phyloP scores from a whole-genome alignment of 495 filamentous ascomycete genomes.

The Penicillium bovifimosum region DNA sequence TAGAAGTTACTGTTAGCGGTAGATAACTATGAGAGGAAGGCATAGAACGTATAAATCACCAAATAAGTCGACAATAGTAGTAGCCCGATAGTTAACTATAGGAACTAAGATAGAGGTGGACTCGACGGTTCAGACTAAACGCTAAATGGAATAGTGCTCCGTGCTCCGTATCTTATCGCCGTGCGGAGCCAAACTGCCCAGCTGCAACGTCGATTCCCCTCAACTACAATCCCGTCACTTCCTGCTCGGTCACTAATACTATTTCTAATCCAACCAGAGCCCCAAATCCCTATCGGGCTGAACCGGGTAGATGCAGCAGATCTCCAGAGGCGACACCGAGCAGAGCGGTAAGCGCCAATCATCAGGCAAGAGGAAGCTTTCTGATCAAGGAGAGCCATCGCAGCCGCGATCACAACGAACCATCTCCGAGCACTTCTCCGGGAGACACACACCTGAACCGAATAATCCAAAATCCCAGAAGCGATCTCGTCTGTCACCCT shows the following conservation, averaged over 20 bases:
- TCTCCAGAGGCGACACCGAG: conserved; percentile 38
- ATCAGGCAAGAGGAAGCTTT: conserved; percentile 44
- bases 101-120: too few relatives aligned
- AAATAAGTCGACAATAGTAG: too few relatives aligned
- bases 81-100: too few relatives aligned
- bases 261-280: conserved; percentile 1
- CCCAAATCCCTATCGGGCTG: conserved; percentile 19
- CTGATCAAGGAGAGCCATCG: conserved; percentile 35
- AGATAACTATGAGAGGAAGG: too few relatives aligned
- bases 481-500: conserved; percentile 35
- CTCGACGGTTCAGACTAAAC: too few relatives aligned
- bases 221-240: conserved; percentile 10
- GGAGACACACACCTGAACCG: conserved; percentile 19
- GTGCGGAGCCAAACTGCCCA: conserved; percentile 19
- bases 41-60: too few relatives aligned
- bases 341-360: conserved; percentile 47
- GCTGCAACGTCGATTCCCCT: conserved; percentile 24
- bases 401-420: conserved; percentile 41
- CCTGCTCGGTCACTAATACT: conserved; percentile 12
- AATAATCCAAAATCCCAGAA: conserved; percentile 33
- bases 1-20: too few relatives aligned
- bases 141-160: background rate
- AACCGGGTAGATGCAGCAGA: conserved; percentile 47
- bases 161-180: conserved; percentile 26
- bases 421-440: conserved; percentile 45